Evolutionary conservation across 2,329 filamentous ascomycete genomes (phyloP).

Genomic region (Plectosphaerella plurivora): DNA sequence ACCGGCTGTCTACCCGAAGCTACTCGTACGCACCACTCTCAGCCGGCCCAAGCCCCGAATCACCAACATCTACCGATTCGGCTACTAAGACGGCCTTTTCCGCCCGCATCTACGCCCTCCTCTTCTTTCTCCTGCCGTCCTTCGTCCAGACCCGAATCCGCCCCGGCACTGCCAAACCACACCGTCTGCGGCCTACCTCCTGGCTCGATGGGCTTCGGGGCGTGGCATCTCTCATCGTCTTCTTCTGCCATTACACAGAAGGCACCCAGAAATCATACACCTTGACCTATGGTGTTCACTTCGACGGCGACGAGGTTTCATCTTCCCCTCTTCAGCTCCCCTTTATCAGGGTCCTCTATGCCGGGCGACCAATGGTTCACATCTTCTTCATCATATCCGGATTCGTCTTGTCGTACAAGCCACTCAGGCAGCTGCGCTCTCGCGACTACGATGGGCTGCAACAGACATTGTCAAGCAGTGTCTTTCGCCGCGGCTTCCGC

Average conservation of each 20-base stretch:
- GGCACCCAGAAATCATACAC: constrained; percentile 28
- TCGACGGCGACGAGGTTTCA: constrained; percentile 21
- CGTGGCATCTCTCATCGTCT: constrained; percentile 42
- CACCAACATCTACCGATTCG: constrained; percentile 2
- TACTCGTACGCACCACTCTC: constrained; percentile 5
- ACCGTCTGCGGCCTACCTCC: constrained; percentile 32
- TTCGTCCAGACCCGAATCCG: constrained; percentile 24
- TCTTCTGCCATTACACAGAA: constrained; percentile 41
- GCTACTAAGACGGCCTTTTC: constrained; percentile 1
- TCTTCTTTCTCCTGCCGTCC: constrained; percentile 22
- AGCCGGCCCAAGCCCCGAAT: neutral
- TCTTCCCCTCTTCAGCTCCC: constrained; percentile 37
- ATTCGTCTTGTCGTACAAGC: constrained; percentile 40
- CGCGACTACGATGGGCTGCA: constrained; percentile 30
- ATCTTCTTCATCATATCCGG: constrained; percentile 50
- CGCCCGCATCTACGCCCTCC: constrained; percentile 6
- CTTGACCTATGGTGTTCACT: constrained; percentile 26
- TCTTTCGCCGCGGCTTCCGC: constrained; percentile 41
- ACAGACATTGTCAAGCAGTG: constrained; percentile 36
- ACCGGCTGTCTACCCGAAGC: constrained; percentile 7
- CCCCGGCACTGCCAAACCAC: constrained; percentile 13
- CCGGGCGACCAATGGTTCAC: constrained; percentile 43
- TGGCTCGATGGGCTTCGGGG: constrained; percentile 48
- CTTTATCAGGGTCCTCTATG: constrained; percentile 36
- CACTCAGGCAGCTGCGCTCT: constrained; percentile 33